Base-by-base conservation (phyloP, 441 rosid species). In the Capsella rubella region DNA sequence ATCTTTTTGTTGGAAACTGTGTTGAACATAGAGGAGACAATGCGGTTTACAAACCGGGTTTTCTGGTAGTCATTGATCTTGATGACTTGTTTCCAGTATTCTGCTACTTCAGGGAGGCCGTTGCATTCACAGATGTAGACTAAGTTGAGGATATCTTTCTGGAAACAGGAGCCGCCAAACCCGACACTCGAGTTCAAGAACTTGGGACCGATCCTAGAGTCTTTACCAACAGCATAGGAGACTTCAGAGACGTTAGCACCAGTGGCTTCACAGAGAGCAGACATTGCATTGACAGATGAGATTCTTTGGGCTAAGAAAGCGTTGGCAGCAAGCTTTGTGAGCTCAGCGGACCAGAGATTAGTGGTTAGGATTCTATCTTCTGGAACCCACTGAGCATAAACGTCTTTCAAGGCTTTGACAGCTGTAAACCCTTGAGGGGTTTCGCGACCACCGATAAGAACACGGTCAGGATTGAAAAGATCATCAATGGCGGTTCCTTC, bases 331-430 rank as follows among this genome's bases (percentile, higher is more conserved):
- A 92, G 90, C 84, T 90, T 92, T 3, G 96, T 86, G 31, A 92
- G 93, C 85, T 92, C 97, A 32, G 97, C 96, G 0, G 96, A 90
- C 97, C 97, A 92, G 8, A 92, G 96, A 68, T 92, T 90, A 72
- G 96, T 87, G 61, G 89, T 82, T 32, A 92, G 59, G 74, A 92
- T 92, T 46, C 21, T 46, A 5, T 52, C 87, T 80, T 84, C 95
- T 0, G 97, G 90, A 3, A 92, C 96, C 97, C 97, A 92, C 0
- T 92, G 90, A 56, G 96, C 89, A 72, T 92, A 92, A 51, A 92
- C 95, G 63, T 84, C 87, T 76, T 87, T 92, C 87, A 92, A 64
- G n/a, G 93, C 86, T 29, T 87, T 64, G 21, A 90, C 82, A 0
- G 97, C 97, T 76, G 77, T 82, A 21, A 80, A 85, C 27, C 97